Conservation (phyloP, 2,329 filamentous ascomycete genomes). For the Botrytis fabae region DNA sequence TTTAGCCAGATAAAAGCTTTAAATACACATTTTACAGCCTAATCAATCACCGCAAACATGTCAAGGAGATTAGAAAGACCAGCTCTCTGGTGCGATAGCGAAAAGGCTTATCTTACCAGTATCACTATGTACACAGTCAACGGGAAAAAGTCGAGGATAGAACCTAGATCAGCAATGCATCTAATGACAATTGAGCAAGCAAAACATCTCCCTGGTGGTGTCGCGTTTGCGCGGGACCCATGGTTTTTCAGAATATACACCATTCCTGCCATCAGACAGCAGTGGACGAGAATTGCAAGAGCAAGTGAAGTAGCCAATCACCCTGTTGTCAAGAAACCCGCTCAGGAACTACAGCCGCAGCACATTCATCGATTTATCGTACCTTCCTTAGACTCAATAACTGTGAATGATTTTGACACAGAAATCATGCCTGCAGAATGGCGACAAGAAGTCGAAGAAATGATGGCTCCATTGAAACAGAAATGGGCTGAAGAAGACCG, state of each 20-base stretch:
- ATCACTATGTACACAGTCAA: background rate
- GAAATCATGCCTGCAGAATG: background rate
- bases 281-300: background rate
- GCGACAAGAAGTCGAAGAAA: background rate
- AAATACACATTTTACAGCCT: background rate
- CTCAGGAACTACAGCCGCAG: background rate
- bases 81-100: background rate
- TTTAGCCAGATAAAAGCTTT: background rate
- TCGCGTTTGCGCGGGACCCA: background rate
- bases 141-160: rapidly evolving
- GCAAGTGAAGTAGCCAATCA: background rate
- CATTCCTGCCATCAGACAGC: rapidly evolving
- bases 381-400: background rate
- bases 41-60: background rate
- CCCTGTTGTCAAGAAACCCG: background rate
- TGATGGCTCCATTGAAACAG: background rate
- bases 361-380: background rate
- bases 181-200: background rate
- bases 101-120: background rate
- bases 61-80: rapidly evolving
- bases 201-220: background rate
- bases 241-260: background rate
- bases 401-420: rapidly evolving
- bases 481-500: background rate
- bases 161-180: background rate